These are phyloP conservation scores for Auricularia sp. DNA, from an alignment of 768 basidiomycete genomes.

Conservation along the genomic window DNA sequence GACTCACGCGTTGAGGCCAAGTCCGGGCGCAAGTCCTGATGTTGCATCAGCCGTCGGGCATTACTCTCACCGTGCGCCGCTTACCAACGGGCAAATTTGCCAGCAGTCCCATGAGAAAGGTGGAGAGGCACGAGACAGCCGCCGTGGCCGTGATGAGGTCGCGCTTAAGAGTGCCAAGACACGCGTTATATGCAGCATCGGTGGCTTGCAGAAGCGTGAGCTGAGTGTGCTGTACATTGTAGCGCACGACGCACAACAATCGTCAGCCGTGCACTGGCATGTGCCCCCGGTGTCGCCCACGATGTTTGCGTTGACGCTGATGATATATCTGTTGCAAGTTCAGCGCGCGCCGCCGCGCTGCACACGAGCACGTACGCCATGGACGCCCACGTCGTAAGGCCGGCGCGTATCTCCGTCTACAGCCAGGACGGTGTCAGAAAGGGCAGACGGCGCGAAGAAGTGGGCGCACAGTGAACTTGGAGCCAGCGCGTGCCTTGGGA, in stretches of 20 bases:
- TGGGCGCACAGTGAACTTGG: slow-evolving; percentile 42
- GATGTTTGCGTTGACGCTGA: slow-evolving; percentile 79
- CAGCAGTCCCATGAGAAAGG: slow-evolving; percentile 71
- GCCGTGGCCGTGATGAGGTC: slow-evolving; percentile 81
- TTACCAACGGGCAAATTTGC: slow-evolving; percentile 79
- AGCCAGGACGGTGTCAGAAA: background rate
- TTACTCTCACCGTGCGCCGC: background rate
- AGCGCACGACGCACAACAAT: slow-evolving; percentile 34
- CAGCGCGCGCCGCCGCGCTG: slow-evolving; percentile 82
- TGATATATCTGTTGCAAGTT: slow-evolving; percentile 29
- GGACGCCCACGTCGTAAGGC: slow-evolving; percentile 71
- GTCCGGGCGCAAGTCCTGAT: slow-evolving; percentile 58
- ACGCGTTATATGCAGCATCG: slow-evolving; percentile 18
- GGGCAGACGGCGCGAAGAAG: background rate
- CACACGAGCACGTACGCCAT: slow-evolving; percentile 3
- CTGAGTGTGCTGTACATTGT: background rate
- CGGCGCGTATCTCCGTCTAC: slow-evolving; percentile 70
- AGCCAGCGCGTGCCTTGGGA: slow-evolving; percentile 49
- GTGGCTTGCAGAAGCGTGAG: slow-evolving; percentile 1
- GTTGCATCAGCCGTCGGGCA: background rate
- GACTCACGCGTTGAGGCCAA: slow-evolving; percentile 76
- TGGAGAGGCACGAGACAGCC: slow-evolving; percentile 61
- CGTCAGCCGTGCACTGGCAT: slow-evolving; percentile 57
- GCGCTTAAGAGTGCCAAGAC: slow-evolving; percentile 35
- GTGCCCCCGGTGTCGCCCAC: slow-evolving; percentile 69